Percentiles rank a stretch among this genome's conserved stretches.
Evolutionary conservation across 345 rosid species (phyloP).

Genomic region (Dovyalis caffra): DNA sequence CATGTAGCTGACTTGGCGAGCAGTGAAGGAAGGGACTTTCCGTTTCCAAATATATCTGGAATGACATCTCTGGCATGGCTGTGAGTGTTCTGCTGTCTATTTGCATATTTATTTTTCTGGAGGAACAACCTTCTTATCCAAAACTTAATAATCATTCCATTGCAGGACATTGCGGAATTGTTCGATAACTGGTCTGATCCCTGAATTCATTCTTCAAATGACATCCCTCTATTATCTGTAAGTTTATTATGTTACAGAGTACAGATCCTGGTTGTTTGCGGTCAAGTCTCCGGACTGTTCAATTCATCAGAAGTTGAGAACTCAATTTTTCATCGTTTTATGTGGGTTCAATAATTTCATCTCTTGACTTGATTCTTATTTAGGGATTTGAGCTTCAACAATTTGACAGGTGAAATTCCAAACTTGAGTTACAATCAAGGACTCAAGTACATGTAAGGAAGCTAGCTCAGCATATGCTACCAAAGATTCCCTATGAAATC

Average conservation of each 20-base stretch:
- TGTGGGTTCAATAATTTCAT: background rate
- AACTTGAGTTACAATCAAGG: background rate
- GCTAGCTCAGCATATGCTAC: background rate
- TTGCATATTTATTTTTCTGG: background rate
- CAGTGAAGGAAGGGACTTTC: background rate
- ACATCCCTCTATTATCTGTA: background rate
- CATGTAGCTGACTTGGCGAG: background rate
- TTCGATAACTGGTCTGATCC: background rate
- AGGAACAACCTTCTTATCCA: background rate
- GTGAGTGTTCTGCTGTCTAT: background rate
- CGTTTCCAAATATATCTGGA: conserved; percentile 8
- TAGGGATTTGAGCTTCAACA: conserved; percentile 9
- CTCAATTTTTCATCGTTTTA: background rate
- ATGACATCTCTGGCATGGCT: background rate
- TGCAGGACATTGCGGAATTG: conserved; percentile 5
- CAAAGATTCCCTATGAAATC: background rate
- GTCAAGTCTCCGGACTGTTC: no score
- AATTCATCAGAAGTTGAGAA: no score
- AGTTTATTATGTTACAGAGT: background rate
- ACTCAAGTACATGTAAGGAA: background rate
- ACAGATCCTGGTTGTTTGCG: no score
- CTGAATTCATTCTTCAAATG: conserved; percentile 1
- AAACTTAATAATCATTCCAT: background rate
- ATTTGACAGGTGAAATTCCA: conserved; percentile 4
- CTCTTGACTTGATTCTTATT: background rate